A percentile compares a stretch with the other conserved stretches of the same genome.
phyloP scores from a whole-genome alignment of 306 rosid species.

The Corylus americana region DNA sequence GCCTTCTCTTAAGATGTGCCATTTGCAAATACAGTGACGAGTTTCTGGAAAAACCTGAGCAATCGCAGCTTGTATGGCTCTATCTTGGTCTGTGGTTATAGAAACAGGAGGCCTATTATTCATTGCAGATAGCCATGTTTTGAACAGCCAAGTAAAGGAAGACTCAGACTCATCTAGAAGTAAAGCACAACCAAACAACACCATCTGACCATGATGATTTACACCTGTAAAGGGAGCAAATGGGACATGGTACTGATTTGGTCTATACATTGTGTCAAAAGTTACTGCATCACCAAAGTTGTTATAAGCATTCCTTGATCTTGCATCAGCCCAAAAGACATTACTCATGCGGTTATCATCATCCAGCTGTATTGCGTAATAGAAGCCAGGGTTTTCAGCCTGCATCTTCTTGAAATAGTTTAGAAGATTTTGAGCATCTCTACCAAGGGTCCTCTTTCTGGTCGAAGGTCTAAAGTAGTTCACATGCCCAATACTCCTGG shows the following conservation, averaged over 20 bases:
- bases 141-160: slow-evolving; percentile 72
- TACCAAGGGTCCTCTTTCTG: slow-evolving; percentile 65
- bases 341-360: slow-evolving; percentile 78
- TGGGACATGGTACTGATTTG: slow-evolving; percentile 80
- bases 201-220: slow-evolving; percentile 78
- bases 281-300: slow-evolving; percentile 76
- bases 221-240: slow-evolving; percentile 80
- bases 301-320: slow-evolving; percentile 70
- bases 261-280: slow-evolving; percentile 79
- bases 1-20: slow-evolving; percentile 90
- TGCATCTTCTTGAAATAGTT: slow-evolving; percentile 81
- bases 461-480: slow-evolving; percentile 42
- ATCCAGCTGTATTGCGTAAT: slow-evolving; percentile 75
- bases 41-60: slow-evolving; percentile 61
- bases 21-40: slow-evolving; percentile 77
- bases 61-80: slow-evolving; percentile 69
- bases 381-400: slow-evolving; percentile 74
- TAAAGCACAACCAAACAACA: slow-evolving; percentile 79
- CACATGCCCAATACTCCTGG: slow-evolving; percentile 40
- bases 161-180: slow-evolving; percentile 76
- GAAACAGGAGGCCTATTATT: slow-evolving; percentile 64
- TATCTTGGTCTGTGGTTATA: slow-evolving; percentile 79
- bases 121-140: slow-evolving; percentile 80
- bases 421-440: slow-evolving; percentile 78
- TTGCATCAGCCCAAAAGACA: slow-evolving; percentile 80